Base-by-base conservation (phyloP, 345 rosid genomes). In the Mercurialis annua region DNA sequence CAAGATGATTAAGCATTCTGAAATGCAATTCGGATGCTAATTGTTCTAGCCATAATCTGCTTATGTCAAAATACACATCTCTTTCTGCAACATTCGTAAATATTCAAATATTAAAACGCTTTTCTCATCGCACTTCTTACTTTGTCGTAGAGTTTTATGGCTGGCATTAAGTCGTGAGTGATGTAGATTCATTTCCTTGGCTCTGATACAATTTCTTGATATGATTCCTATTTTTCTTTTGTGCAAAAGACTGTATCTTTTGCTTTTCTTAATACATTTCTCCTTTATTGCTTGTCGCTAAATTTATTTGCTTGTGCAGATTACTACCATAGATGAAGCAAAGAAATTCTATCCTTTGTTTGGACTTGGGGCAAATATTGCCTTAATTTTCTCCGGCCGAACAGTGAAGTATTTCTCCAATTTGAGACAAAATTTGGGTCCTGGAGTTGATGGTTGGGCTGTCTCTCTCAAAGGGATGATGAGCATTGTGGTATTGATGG, bases 391-490 rank as follows among this genome's bases (percentile, higher is more conserved):
- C 81, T 93, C 98, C 1, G 97, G 98, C 44, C 77, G 98, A 72
- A 93, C 98, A 44, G 98, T 93, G 56, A 93, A 93, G 72, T 93
- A 93, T 71, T 90, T 93, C 81, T 93, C 98, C 36, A 90, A 86
- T 53, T 63, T 93, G 88, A 88, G 98, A 68, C 72, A 83, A 68
- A 82, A 67, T 74, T 80, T 93, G 83, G 98, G 96, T 33, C 98
- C 98, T 72, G 97, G 98, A 73, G 96, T 93, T 69, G 98, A 93
- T 81, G 98, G 98, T 44, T 93, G 98, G 98, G 97, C 98, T 50
- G 58, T 90, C 71, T 90, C 98, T 65, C 81, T 93, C 70, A 90
- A 87, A 78, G 98, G 76, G 16, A 93, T 93, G 98, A 93, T 93
- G 97, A 89, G 90, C 79, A 90, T 93, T 61, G 98, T 93, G 52